A percentile compares a stretch with the other conserved stretches of the same genome.
phyloP scores from a whole-genome alignment of 306 rosid genomes.

The Quercus wislizeni region DNA sequence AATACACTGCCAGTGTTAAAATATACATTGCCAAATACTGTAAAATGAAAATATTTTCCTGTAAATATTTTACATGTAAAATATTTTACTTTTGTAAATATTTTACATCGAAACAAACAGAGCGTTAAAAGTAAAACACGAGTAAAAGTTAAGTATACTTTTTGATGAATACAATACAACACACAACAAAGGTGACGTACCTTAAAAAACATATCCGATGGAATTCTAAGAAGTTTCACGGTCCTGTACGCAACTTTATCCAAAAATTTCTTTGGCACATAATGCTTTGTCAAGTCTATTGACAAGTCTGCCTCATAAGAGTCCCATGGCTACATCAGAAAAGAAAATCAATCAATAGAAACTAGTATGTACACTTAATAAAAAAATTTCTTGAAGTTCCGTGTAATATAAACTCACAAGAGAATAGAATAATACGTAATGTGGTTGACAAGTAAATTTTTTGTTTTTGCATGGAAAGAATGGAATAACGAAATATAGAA shows the following conservation, averaged over 20 bases:
- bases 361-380: background rate
- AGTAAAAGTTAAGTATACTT: background rate
- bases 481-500: background rate
- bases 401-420: background rate
- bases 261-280: conserved; percentile 56
- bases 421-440: background rate
- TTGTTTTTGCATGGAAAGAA: background rate
- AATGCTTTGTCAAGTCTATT: conserved; percentile 69
- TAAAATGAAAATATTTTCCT: no score
- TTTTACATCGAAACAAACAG: no score
- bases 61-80: no score
- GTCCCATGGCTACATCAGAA: conserved; percentile 68
- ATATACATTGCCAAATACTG: no score
- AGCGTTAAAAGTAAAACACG: background rate
- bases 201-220: conserved; percentile 66
- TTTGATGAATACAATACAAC: background rate
- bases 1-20: background rate
- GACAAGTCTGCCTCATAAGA: conserved; percentile 56
- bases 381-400: background rate
- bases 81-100: no score
- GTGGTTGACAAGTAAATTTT: background rate
- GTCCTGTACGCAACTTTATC: conserved; percentile 68
- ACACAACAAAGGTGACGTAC: conserved; percentile 18
- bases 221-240: conserved; percentile 65
- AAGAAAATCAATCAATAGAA: background rate